These are phyloP conservation scores for Rhinocladiella similis DNA, from an alignment of 2,329 filamentous ascomycete species.

Conservation along the genomic window DNA sequence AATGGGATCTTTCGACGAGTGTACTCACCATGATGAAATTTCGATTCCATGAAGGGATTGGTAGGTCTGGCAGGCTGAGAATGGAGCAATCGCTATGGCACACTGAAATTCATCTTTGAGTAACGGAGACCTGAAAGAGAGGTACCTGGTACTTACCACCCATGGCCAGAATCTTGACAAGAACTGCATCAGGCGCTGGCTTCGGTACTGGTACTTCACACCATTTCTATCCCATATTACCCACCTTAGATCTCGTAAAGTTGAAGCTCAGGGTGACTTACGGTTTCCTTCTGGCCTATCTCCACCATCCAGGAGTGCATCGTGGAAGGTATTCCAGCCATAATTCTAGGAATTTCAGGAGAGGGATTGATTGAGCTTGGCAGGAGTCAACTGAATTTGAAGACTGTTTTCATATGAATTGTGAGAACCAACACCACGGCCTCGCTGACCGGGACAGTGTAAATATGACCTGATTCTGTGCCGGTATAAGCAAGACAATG, in stretches of 20 bases:
- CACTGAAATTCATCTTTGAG: neutral
- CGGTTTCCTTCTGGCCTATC: neutral
- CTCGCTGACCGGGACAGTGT: too few relatives aligned
- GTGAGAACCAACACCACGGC: too few relatives aligned
- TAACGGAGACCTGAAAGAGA: neutral
- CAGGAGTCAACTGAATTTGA: neutral
- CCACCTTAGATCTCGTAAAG: neutral
- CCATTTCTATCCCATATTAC: neutral
- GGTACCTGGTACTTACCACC: conserved; percentile 1
- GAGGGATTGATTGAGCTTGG: neutral
- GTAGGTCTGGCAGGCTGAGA: neutral
- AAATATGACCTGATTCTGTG: too few relatives aligned
- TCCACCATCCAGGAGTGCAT: neutral
- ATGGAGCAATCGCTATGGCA: conserved; percentile 10
- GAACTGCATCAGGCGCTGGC: neutral
- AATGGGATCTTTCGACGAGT: neutral
- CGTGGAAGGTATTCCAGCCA: neutral
- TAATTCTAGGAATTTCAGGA: neutral
- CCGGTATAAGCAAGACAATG: too few relatives aligned
- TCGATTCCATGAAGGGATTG: neutral
- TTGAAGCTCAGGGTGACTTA: neutral
- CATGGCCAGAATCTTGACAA: conserved; percentile 8
- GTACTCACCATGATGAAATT: neutral
- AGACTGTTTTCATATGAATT: too few relatives aligned
- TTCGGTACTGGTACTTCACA: conserved; percentile 7